These are phyloP conservation scores for Collybia sp. DNA, from an alignment of 768 basidiomycete species.

Conservation along the genomic window DNA sequence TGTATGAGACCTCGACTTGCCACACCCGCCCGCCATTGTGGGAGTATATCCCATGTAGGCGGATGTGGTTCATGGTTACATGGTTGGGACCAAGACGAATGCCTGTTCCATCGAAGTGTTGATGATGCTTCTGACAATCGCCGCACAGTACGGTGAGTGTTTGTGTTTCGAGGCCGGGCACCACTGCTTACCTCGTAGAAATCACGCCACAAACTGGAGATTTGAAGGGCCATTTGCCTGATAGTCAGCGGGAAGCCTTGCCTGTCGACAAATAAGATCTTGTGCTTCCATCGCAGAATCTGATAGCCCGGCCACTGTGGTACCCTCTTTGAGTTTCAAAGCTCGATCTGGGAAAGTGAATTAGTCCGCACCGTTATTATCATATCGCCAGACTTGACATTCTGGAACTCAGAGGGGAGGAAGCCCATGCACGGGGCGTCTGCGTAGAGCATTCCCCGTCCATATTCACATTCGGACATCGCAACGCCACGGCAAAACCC, in stretches of 20 bases:
- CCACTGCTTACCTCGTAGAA: constrained; percentile 8
- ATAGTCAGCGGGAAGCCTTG: constrained; percentile 5
- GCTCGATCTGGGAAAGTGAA: background rate
- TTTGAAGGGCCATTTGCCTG: constrained; percentile 8
- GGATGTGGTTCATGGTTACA: constrained; percentile 9
- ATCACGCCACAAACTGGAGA: constrained; percentile 8
- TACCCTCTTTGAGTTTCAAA: background rate
- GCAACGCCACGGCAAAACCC: constrained; percentile 9
- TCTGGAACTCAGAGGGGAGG: constrained; percentile 3
- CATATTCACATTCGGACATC: constrained; percentile 10
- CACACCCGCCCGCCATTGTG: constrained; percentile 5
- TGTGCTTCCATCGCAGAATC: constrained; percentile 7
- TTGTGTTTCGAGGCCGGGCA: too few relatives aligned
- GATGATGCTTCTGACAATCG: constrained; percentile 2
- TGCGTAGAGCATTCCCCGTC: constrained; percentile 3
- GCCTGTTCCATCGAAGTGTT: constrained; percentile 4
- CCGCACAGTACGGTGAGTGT: too few relatives aligned
- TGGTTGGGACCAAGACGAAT: constrained; percentile 4
- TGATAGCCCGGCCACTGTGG: constrained; percentile 11
- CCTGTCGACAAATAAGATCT: constrained; percentile 5
- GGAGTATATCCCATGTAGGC: constrained; percentile 8
- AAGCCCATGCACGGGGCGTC: constrained; percentile 2
- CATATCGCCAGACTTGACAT: constrained; percentile 1
- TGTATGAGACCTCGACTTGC: constrained; percentile 9
- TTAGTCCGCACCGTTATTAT: constrained; percentile 4